Evolutionary conservation across 1,139 yeast species (phyloP).

Genomic region (Barnettozyma hawaiiensis): DNA sequence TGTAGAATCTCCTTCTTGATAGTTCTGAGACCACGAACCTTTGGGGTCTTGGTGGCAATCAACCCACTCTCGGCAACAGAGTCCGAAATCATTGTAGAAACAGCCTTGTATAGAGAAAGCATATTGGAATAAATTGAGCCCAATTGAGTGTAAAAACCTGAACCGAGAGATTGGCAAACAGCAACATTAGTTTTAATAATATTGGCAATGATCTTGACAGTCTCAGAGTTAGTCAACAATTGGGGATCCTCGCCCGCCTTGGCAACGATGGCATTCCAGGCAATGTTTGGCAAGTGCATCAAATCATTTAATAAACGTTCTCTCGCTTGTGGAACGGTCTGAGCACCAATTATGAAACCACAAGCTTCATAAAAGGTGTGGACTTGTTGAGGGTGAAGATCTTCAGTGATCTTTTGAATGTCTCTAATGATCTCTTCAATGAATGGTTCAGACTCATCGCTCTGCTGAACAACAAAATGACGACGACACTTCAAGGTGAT

Average conservation of each 20-base stretch:
- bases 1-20: conserved; percentile 92
- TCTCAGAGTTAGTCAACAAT: conserved; percentile 74
- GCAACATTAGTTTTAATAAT: conserved; percentile 92
- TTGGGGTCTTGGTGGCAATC: conserved; percentile 91
- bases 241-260: conserved; percentile 90
- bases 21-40: conserved; percentile 91
- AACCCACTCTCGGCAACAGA: conserved; percentile 75
- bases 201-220: conserved; percentile 88
- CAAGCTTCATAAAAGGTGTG: conserved; percentile 98
- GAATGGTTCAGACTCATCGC: conserved; percentile 86
- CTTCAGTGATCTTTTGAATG: conserved; percentile 82
- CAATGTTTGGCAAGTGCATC: conserved; percentile 89
- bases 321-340: conserved; percentile 56
- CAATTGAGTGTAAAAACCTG: conserved; percentile 84
- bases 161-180: conserved; percentile 89
- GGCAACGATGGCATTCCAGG: conserved; percentile 86
- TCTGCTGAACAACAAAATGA: conserved; percentile 86
- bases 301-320: conserved; percentile 70
- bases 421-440: conserved; percentile 83
- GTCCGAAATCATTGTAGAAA: conserved; percentile 79
- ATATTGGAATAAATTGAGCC: conserved; percentile 84
- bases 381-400: conserved; percentile 93
- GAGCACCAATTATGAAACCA: conserved; percentile 90
- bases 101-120: conserved; percentile 86
- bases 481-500: conserved; percentile 92